These are phyloP conservation scores for Leishmania aethiopica DNA, from an alignment of 208 protist genomes.

Conservation along the genomic window DNA sequence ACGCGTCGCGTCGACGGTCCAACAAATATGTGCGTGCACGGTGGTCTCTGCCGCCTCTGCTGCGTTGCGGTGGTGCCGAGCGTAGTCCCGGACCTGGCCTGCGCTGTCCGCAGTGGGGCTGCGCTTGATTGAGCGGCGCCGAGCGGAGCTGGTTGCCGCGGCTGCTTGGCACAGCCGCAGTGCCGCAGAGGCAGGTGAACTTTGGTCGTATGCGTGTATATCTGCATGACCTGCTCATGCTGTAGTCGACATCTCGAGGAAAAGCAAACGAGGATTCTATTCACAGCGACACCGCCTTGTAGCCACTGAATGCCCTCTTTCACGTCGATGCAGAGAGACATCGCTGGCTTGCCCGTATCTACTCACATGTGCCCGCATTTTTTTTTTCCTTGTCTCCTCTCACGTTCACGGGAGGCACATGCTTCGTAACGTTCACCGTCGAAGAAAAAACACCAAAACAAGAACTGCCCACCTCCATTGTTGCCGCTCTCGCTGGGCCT, in stretches of 20 bases:
- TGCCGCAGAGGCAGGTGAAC: not conserved
- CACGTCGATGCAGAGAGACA: not conserved
- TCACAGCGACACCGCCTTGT: not conserved
- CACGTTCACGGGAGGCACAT: not conserved
- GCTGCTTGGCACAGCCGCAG: not conserved
- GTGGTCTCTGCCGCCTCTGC: not conserved
- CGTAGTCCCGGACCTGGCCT: not conserved
- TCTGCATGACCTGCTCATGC: not conserved
- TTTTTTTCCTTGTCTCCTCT: not conserved
- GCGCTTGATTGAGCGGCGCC: not conserved
- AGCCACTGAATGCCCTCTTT: not conserved
- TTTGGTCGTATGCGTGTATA: not conserved
- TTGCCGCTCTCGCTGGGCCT: not conserved
- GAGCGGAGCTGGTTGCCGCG: not conserved
- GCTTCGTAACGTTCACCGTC: not conserved
- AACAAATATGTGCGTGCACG: not conserved
- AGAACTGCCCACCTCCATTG: not conserved
- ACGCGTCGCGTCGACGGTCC: not conserved
- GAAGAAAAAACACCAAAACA: not conserved
- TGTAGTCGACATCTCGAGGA: not conserved
- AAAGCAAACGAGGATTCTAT: too few relatives aligned
- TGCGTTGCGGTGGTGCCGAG: not conserved
- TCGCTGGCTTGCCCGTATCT: not conserved
- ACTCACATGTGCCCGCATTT: not conserved
- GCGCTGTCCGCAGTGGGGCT: not conserved